These are phyloP conservation scores for Hydnomerulius pinastri DNA, from an alignment of 768 basidiomycete species.

Conservation along the genomic window DNA sequence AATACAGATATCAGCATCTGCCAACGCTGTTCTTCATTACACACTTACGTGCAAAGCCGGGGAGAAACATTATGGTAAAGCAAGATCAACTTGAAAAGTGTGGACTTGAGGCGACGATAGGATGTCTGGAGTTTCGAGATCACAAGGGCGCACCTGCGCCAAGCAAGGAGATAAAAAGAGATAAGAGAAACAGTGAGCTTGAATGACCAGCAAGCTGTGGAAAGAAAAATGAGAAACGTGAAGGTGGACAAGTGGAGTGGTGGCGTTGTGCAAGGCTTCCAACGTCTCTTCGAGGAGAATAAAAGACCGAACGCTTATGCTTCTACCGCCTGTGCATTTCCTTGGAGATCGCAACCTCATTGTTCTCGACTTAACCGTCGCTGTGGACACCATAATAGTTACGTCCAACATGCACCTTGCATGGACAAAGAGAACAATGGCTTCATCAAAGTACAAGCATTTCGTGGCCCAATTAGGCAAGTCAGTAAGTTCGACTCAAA, in stretches of 20 bases:
- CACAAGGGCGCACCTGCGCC: constrained; percentile 23
- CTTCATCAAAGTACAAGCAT: constrained; percentile 18
- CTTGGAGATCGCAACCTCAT: constrained; percentile 27
- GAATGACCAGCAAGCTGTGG: constrained; percentile 28
- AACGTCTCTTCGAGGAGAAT: neutral
- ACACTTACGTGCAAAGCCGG: constrained; percentile 31
- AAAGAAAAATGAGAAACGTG: constrained; percentile 2
- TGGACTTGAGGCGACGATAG: neutral
- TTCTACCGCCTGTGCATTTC: constrained; percentile 11
- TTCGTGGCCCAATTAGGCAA: constrained; percentile 15
- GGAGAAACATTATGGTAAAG: constrained; percentile 20
- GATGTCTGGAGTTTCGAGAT: neutral
- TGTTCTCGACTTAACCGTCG: constrained; percentile 17
- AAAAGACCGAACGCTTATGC: neutral
- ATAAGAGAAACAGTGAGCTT: constrained; percentile 10
- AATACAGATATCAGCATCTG: neutral
- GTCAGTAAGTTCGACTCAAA: constrained; percentile 9
- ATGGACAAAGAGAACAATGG: constrained; percentile 22
- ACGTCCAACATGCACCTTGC: too few species aligned
- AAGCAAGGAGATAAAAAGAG: constrained; percentile 6
- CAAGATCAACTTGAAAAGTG: neutral
- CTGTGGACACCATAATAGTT: constrained; percentile 6
- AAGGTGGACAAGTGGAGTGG: neutral
- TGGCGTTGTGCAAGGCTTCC: neutral
- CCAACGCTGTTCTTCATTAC: too few species aligned